Evolutionary conservation across 2,329 filamentous ascomycete genomes (phyloP), one percentile per base, ranked within the genome.

Genomic region (Huntiella savannae): DNA sequence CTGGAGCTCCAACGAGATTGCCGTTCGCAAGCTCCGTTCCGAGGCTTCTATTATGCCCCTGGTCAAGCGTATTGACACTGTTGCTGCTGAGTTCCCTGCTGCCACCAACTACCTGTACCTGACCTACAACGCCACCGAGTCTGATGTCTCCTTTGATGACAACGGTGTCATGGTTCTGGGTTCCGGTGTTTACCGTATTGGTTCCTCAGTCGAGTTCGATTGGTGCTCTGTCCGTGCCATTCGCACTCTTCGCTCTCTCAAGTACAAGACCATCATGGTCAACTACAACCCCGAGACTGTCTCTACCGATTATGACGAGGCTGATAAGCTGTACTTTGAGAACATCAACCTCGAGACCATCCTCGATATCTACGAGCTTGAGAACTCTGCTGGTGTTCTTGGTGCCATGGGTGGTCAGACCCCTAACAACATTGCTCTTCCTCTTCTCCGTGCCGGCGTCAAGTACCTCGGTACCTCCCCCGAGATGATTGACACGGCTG

Each of bases 51-150:
- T 98, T 55, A 75, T 75, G 52, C 91, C 91, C 0, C 80, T 85
- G 51, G 88, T 95, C 47, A 96, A 96, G 72, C 88, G 96, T 65
- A 96, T 98, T 50, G 91, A 98, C 65, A 98, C 91, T 0, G 91
- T 98, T 41, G 91, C 91, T 43, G 91, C 87, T 12, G 91, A 98
- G 62, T 96, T 95, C 67, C 88, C 88, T 5, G 82, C 85, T 4
- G 80, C 75, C 54, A 96, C 91, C 15, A 96, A 98, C 64, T 98
- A 98, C 59, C 73, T 96, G 8, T 96, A 96, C 63, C 68, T 93
- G 51, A 96, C 91, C 0, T 96, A 96, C 68, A 95, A 95, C 57
- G 88, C 82, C 11, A 78, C 77, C 0, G 82, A 88, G 61, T 79
- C 82, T 54, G 91, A 98, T 56, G 68, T 96, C 47, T 59, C 60